Percentiles rank a stretch among this genome's conserved stretches.
These are phyloP conservation scores for Xerocomus brunneocitrinus DNA, from an alignment of 768 basidiomycete genomes.

Conservation along the genomic window DNA sequence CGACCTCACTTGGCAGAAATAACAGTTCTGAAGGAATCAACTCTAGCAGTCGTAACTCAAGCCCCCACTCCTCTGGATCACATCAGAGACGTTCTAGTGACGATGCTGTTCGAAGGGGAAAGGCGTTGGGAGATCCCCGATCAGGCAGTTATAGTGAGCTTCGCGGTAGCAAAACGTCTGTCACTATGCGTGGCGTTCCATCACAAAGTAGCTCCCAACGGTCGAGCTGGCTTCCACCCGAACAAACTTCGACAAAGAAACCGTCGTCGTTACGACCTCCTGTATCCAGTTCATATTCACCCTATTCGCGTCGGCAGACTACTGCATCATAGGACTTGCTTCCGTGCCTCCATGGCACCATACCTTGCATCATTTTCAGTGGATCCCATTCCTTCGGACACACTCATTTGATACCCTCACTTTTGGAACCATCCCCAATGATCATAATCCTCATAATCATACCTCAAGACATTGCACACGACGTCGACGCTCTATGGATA, in stretches of 20 bases:
- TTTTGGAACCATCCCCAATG: conserved; percentile 12
- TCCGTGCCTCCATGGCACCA: neutral
- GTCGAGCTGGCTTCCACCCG: conserved; percentile 24
- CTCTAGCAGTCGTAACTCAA: conserved; percentile 16
- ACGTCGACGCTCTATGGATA: conserved; percentile 21
- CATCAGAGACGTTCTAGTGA: conserved; percentile 32
- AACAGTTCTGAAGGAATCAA: conserved; percentile 24
- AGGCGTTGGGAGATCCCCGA: conserved; percentile 6
- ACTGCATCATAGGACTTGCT: conserved; percentile 17
- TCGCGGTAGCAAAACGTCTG: conserved; percentile 9
- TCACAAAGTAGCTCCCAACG: conserved; percentile 16
- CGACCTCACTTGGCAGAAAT: conserved; percentile 18
- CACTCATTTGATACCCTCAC: conserved; percentile 28
- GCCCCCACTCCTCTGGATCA: conserved; percentile 15
- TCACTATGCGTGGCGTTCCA: conserved; percentile 6
- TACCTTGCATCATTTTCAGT: conserved; percentile 7
- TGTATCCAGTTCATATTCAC: conserved; percentile 12
- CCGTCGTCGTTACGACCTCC: conserved; percentile 17
- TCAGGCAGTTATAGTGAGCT: conserved; percentile 16
- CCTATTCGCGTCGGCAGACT: conserved; percentile 16
- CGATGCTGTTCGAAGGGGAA: conserved; percentile 21
- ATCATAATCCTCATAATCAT: conserved; percentile 13
- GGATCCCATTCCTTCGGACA: conserved; percentile 17
- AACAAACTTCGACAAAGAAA: conserved; percentile 11
- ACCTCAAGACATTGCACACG: conserved; percentile 9